Conservation (phyloP, 2,329 filamentous ascomycete species). For the Fusarium tjaetaba region DNA sequence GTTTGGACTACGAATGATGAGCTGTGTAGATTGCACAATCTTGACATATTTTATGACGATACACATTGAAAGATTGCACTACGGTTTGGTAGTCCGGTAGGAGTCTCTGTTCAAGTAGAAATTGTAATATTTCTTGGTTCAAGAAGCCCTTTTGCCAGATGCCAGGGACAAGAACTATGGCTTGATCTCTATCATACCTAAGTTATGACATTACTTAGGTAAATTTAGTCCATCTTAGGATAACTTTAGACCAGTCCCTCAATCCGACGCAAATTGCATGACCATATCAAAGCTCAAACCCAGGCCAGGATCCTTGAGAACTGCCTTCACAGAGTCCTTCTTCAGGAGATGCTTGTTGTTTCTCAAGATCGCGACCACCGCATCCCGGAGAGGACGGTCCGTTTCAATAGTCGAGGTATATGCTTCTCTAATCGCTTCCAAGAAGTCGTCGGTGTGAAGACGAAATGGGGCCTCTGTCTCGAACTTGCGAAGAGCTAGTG, state of each 20-base stretch:
- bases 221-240: rapidly evolving
- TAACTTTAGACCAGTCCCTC: background rate
- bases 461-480: rapidly evolving
- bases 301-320: rapidly evolving
- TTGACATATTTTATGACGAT: rapidly evolving
- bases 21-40: background rate
- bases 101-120: rapidly evolving
- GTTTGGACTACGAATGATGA: background rate
- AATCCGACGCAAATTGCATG: background rate
- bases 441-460: background rate
- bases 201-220: rapidly evolving
- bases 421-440: rapidly evolving
- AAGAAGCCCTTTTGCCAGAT: too few relatives aligned
- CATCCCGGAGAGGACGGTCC: background rate
- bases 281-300: background rate
- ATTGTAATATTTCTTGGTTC: background rate
- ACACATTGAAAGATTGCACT: rapidly evolving
- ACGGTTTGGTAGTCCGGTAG: rapidly evolving
- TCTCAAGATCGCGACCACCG: background rate
- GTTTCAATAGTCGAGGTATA: background rate
- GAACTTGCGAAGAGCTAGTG: rapidly evolving
- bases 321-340: rapidly evolving
- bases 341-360: rapidly evolving
- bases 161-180: too few relatives aligned
- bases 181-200: rapidly evolving